Evolutionary conservation across 2,329 filamentous ascomycete genomes (phyloP).

Genomic region (Ambrosiella beaveri): DNA sequence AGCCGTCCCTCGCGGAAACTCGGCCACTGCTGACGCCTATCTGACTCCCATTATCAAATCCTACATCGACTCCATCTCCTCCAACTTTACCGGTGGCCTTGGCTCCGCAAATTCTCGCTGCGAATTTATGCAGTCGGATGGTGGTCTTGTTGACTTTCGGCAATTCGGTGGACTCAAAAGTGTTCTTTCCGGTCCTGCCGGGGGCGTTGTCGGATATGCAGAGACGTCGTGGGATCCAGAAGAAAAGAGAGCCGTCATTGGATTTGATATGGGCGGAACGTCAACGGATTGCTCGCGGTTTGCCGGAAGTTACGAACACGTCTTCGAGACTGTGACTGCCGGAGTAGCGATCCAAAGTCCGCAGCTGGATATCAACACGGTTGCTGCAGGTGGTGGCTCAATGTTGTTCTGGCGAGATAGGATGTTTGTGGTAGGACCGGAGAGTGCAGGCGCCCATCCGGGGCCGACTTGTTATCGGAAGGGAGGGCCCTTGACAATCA

Average conservation of each 20-base stretch:
- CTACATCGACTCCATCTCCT: conserved; percentile 24
- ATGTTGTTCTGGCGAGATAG: conserved; percentile 77
- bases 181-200: conserved; percentile 80
- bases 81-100: conserved; percentile 55
- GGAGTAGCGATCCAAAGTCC: conserved; percentile 89
- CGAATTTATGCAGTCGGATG: conserved; percentile 90
- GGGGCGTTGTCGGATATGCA: conserved; percentile 82
- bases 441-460: conserved; percentile 75
- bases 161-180: conserved; percentile 72
- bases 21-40: conserved; percentile 27
- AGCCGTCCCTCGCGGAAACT: conserved; percentile 27
- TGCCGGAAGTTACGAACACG: conserved; percentile 76
- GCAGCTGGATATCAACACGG: conserved; percentile 87
- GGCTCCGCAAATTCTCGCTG: conserved; percentile 72
- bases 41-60: conserved; percentile 26
- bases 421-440: conserved; percentile 76
- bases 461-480: conserved; percentile 86
- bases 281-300: conserved; percentile 84
- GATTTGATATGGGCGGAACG: conserved; percentile 72
- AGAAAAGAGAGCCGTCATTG: conserved; percentile 73
- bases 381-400: conserved; percentile 77
- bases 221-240: conserved; percentile 75
- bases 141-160: conserved; percentile 54
- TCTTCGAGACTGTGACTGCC: conserved; percentile 85
- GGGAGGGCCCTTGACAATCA: conserved; percentile 78